A percentile compares a stretch with the other conserved stretches of the same genome.
Evolutionary conservation across 2,329 filamentous ascomycete genomes (phyloP).

Genomic region (Stagonosporopsis cucurbitacearum): DNA sequence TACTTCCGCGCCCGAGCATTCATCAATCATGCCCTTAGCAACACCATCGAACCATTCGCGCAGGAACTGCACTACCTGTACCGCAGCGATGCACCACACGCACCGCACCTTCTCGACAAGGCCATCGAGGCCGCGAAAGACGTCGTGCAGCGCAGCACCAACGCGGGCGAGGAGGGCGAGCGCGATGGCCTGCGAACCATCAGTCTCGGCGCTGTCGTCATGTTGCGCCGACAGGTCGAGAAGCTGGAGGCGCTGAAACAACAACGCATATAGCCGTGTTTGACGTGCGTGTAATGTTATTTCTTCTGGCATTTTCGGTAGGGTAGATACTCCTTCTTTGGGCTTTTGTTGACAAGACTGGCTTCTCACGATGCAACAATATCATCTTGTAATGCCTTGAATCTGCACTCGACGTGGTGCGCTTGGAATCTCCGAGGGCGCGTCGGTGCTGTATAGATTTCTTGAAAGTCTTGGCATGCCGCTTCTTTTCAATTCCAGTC

Average conservation of each 20-base stretch:
- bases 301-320: slow-evolving; percentile 1
- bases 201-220: slow-evolving; percentile 56
- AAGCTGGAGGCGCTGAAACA: slow-evolving; percentile 42
- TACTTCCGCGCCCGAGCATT: slow-evolving; percentile 61
- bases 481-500: no score
- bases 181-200: slow-evolving; percentile 56
- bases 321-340: background rate
- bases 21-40: slow-evolving; percentile 55
- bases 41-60: slow-evolving; percentile 54
- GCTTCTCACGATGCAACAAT: background rate
- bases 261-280: background rate
- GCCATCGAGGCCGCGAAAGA: slow-evolving; percentile 53
- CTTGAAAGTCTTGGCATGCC: no score
- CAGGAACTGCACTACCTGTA: slow-evolving; percentile 63
- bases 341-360: background rate
- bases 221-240: slow-evolving; percentile 50
- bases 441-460: no score
- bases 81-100: slow-evolving; percentile 39
- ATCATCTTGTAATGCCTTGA: background rate
- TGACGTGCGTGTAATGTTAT: background rate
- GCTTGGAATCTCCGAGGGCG: no score
- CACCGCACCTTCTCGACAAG: slow-evolving; percentile 52
- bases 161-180: slow-evolving; percentile 32
- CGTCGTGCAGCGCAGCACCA: slow-evolving; percentile 50
- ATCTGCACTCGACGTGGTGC: no score